Conservation (phyloP, 139 green algal genomes). For the Yamagishiella unicocca region DNA sequence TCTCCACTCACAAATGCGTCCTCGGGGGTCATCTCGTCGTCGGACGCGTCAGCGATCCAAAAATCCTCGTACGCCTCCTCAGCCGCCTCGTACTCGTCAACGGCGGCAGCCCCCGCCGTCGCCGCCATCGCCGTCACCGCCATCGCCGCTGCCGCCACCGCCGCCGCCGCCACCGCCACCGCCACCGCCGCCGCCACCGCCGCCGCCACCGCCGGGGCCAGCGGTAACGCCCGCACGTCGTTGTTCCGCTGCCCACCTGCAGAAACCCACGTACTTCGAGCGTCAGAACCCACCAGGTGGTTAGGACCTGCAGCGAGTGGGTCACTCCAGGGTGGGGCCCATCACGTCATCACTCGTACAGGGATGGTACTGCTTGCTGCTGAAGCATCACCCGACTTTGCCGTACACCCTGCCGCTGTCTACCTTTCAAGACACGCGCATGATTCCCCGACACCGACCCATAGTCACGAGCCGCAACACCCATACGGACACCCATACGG, state of each 20-base stretch:
- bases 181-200: too few relatives aligned
- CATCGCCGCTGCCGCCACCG: neutral
- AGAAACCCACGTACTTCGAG: neutral
- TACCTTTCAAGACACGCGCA: too few relatives aligned
- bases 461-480: too few relatives aligned
- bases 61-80: conserved; percentile 44
- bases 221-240: neutral
- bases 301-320: too few relatives aligned
- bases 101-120: neutral
- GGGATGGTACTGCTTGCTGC: neutral
- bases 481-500: too few relatives aligned
- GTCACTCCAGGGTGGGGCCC: neutral
- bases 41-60: conserved; percentile 18
- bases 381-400: neutral
- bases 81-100: neutral
- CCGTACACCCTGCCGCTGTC: neutral
- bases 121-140: neutral
- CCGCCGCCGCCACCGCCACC: neutral
- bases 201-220: too few relatives aligned
- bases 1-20: conserved; percentile 22
- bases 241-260: neutral
- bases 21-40: neutral
- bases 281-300: too few relatives aligned
- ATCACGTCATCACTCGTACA: neutral
- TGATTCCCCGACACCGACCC: too few relatives aligned